Conservation (phyloP, 2,329 filamentous ascomycete genomes). For the Diaporthe capsici region DNA sequence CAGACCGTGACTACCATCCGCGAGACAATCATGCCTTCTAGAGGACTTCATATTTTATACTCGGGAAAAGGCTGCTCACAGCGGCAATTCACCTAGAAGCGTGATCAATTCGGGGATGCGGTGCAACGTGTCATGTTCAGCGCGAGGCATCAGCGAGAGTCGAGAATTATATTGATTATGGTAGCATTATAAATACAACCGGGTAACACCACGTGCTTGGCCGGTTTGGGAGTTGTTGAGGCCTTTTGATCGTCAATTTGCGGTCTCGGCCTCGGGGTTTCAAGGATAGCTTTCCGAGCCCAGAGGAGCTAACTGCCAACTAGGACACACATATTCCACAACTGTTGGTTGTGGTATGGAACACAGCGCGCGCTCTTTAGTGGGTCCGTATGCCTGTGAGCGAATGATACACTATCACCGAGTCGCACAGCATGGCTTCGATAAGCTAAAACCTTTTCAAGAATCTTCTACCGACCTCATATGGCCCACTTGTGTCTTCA, state of each 20-base stretch:
- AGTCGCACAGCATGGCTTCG: background rate
- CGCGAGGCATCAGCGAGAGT: background rate
- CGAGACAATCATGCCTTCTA: background rate
- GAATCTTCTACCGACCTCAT: slow-evolving; percentile 29
- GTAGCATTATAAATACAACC: background rate
- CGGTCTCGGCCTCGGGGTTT: background rate
- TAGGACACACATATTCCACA: background rate
- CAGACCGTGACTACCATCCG: background rate
- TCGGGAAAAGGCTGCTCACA: background rate
- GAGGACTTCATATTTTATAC: background rate
- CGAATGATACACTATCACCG: background rate
- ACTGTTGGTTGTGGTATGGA: background rate
- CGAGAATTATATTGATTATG: no score
- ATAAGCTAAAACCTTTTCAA: background rate
- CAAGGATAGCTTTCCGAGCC: background rate
- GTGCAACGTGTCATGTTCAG: background rate
- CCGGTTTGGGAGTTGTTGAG: background rate
- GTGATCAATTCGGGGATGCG: background rate
- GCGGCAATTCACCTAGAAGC: background rate
- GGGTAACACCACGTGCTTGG: background rate
- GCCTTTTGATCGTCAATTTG: background rate
- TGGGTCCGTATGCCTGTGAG: background rate
- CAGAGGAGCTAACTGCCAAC: background rate
- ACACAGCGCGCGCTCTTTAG: slow-evolving; percentile 22
- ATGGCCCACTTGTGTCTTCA: slow-evolving; percentile 18